These are phyloP conservation scores for Hericium coralloides DNA, from an alignment of 768 basidiomycete genomes.

Conservation along the genomic window DNA sequence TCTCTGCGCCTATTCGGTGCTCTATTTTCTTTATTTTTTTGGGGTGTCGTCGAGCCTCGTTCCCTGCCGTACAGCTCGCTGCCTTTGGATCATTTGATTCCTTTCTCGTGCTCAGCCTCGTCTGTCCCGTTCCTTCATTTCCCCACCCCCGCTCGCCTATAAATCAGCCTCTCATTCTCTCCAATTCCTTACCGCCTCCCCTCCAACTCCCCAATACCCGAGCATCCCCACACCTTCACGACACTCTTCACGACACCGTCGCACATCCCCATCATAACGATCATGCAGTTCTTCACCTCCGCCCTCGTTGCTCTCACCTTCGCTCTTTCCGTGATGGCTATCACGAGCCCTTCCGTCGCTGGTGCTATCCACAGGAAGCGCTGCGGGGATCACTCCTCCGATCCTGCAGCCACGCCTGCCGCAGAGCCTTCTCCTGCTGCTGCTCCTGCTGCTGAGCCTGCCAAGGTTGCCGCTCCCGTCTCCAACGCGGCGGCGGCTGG, in stretches of 20 bases:
- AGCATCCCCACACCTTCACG: conserved; percentile 7
- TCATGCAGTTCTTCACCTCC: conserved; percentile 31
- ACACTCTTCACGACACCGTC: not conserved
- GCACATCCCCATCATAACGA: conserved; percentile 20
- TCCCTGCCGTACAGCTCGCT: too few species aligned
- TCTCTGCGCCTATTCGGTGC: too few species aligned
- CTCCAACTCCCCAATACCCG: conserved; percentile 9
- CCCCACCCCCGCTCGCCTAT: too few species aligned
- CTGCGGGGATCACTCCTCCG: conserved; percentile 10
- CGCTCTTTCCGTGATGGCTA: conserved; percentile 29
- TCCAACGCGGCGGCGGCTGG: not conserved
- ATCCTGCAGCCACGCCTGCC: conserved; percentile 2
- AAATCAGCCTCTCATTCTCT: not conserved
- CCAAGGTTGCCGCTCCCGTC: not conserved
- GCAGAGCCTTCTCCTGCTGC: not conserved
- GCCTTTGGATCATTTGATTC: too few species aligned
- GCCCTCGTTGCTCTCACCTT: conserved; percentile 34
- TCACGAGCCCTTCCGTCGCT: conserved; percentile 32
- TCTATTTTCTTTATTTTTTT: too few species aligned
- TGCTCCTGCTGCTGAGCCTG: not conserved
- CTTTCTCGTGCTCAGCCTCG: too few species aligned
- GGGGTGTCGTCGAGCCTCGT: too few species aligned
- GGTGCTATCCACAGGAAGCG: conserved; percentile 21
- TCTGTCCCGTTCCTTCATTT: too few species aligned
- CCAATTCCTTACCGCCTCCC: not conserved